These are phyloP conservation scores for Quillaja saponaria DNA, from an alignment of 306 rosid species.

Conservation along the genomic window DNA sequence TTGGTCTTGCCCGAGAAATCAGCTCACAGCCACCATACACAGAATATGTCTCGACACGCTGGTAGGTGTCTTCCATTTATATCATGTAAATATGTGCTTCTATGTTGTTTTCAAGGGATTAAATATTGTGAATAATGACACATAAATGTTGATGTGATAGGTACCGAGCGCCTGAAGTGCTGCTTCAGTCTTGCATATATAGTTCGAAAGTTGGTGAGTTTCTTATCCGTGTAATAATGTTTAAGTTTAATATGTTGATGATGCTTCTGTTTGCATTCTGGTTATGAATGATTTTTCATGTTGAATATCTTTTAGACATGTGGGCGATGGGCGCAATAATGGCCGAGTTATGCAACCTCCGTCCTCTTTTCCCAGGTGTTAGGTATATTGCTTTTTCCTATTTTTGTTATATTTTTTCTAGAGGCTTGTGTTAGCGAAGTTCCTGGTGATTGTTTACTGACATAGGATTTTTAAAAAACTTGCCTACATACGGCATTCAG, in stretches of 20 bases:
- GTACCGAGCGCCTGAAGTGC: constrained; percentile 99
- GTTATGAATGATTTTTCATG: constrained; percentile 10
- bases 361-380: constrained; percentile 89
- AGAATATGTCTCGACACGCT: constrained; percentile 91
- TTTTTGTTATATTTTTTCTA: not conserved
- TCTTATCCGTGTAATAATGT: constrained; percentile 6
- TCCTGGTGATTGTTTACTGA: too few species aligned
- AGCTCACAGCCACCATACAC: constrained; percentile 89
- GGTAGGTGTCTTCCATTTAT: constrained; percentile 51
- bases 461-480: too few species aligned
- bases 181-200: constrained; percentile 87
- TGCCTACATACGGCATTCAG: too few species aligned
- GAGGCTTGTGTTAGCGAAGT: too few species aligned
- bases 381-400: constrained; percentile 46
- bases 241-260: constrained; percentile 6
- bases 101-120: constrained; percentile 2
- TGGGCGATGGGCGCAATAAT: constrained; percentile 99
- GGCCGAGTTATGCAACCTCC: constrained; percentile 88
- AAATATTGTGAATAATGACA: constrained; percentile 12
- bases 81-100: not conserved
- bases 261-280: constrained; percentile 3
- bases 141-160: constrained; percentile 40
- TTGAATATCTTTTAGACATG: constrained; percentile 58
- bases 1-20: constrained; percentile 94
- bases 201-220: constrained; percentile 89